Conservation (phyloP, 179 eudicot genomes). For the Beta corolliflora region DNA sequence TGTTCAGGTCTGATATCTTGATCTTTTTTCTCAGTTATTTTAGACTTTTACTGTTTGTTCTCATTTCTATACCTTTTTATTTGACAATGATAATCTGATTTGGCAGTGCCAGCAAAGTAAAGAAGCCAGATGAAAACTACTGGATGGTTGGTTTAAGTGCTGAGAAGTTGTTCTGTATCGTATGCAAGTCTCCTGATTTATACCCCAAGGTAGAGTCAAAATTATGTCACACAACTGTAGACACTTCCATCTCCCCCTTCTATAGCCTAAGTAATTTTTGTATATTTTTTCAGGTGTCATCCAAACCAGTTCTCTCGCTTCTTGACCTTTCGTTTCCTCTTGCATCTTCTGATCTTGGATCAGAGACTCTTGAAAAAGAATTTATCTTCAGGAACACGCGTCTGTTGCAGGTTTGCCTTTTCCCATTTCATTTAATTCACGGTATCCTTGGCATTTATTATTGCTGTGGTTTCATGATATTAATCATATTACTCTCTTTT, state of each 20-base stretch:
- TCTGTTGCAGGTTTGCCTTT: constrained; percentile 60
- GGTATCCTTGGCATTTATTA: background rate
- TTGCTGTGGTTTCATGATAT: background rate
- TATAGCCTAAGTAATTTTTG: background rate
- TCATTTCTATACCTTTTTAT: constrained; percentile 4
- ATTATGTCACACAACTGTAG: background rate
- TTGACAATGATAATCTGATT: constrained; percentile 19
- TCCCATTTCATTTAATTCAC: background rate
- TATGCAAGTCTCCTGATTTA: constrained; percentile 89
- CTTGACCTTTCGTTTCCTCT: constrained; percentile 84
- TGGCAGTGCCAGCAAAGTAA: constrained; percentile 72
- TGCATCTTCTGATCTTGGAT: constrained; percentile 92
- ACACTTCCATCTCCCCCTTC: background rate
- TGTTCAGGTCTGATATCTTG: constrained; percentile 63
- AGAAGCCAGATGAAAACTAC: constrained; percentile 77
- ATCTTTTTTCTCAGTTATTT: background rate
- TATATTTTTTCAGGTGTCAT: constrained; percentile 56
- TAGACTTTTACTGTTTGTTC: constrained; percentile 4
- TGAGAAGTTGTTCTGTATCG: constrained; percentile 76
- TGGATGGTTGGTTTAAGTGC: constrained; percentile 88
- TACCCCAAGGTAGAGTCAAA: constrained; percentile 70
- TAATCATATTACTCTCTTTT: background rate
- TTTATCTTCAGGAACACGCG: constrained; percentile 74
- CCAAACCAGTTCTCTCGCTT: constrained; percentile 85
- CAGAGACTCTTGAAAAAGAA: constrained; percentile 87